Evolutionary conservation across 257 asterid species (phyloP), one percentile per base, ranked within the genome.

Genomic region (Jaltomata sinuosa): DNA sequence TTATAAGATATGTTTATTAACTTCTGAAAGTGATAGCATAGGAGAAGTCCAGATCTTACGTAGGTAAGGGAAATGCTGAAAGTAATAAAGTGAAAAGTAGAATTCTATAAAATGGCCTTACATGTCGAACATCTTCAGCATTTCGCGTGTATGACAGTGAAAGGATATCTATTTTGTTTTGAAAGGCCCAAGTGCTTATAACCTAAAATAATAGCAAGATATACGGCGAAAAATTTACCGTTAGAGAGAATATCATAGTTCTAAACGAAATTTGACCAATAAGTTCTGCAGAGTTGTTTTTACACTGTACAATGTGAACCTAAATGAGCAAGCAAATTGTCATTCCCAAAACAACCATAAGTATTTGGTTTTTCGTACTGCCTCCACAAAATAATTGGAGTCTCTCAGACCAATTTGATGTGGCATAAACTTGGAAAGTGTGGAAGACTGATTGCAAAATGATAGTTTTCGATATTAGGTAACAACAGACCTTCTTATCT

Each of bases 61-160:
- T 76, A 76, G 57, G 16, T 16, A 50, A 76, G 61, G 42, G 62
- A 76, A 18, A 76, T 27, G 18, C 57, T 76, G 81, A 47, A 76
- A 47, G 36, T 49, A 5, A 74, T 16, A 49, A 49, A 47, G 27
- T 50, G 42, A 3, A 49, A 76, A 27, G 27, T 14, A 74, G 57
- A 72, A 42, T 25, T 42, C 31, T 6, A 49, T 72, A 42, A 52
- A 68, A 76, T 0, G 42, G 61, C 62, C 81, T 76, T 76, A 96
- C 99, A 92, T 94, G 91, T 50, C 97, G 97, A 84, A 96, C 98
- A 89, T 96, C 99, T 89, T 92, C 96, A 12, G 99, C 99, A 68
- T 93, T 94, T 19, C 96, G 91, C 14, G 99, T 96, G 72, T 91
- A 94, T 38, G 99, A 94, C 57, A 96, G 87, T 31, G 99, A 96